These are phyloP conservation scores for Yarrowia deformans DNA, from an alignment of 805 yeast species.

Conservation along the genomic window DNA sequence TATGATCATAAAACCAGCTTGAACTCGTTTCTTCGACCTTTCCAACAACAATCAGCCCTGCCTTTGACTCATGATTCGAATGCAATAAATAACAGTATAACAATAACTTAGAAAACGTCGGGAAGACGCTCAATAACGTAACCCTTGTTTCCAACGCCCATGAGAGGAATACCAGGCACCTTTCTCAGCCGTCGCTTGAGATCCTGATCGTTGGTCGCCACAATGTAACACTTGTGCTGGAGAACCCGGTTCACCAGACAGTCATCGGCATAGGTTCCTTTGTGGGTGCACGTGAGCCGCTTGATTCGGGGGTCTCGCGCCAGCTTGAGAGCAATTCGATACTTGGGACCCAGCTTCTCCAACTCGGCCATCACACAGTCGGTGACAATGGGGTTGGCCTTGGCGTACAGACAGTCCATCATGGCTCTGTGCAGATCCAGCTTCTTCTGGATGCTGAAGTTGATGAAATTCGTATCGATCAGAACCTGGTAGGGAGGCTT, in stretches of 20 bases:
- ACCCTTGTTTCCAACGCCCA: constrained; percentile 94
- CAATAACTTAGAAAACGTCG: constrained; percentile 61
- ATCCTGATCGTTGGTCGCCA: constrained; percentile 98
- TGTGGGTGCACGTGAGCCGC: constrained; percentile 86
- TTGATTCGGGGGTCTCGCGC: constrained; percentile 94
- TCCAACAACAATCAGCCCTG: no score
- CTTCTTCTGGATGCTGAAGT: constrained; percentile 94
- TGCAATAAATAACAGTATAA: constrained; percentile 26
- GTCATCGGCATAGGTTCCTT: constrained; percentile 98
- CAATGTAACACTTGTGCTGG: constrained; percentile 96
- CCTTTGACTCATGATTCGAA: not conserved
- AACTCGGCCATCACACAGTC: constrained; percentile 98
- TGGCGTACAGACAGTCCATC: constrained; percentile 95
- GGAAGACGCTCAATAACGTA: constrained; percentile 95
- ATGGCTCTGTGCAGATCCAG: constrained; percentile 93
- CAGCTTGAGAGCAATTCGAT: constrained; percentile 87
- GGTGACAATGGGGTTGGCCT: constrained; percentile 93
- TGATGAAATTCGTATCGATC: constrained; percentile 95
- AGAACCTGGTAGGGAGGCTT: constrained; percentile 98
- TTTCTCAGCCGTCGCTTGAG: constrained; percentile 91
- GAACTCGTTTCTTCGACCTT: no score
- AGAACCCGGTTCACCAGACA: constrained; percentile 91
- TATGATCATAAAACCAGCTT: no score
- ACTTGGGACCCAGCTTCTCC: constrained; percentile 94
- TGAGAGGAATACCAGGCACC: constrained; percentile 94